These are phyloP conservation scores for Clavariopsis aquatica DNA, from an alignment of 495 filamentous ascomycete species.

Conservation along the genomic window DNA sequence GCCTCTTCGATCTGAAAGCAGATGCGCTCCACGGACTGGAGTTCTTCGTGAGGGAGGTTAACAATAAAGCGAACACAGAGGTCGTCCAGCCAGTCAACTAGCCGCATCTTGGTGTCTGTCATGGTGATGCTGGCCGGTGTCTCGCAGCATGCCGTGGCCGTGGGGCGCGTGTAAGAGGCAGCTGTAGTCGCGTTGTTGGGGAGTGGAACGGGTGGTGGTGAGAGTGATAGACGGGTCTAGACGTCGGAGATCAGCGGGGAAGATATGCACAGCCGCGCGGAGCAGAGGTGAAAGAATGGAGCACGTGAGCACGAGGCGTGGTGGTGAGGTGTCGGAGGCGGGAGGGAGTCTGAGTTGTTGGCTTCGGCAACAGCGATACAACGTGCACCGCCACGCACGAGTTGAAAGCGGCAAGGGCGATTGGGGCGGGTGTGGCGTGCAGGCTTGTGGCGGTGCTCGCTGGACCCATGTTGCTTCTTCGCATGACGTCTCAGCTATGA, in stretches of 20 bases:
- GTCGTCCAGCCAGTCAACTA: conserved; percentile 96
- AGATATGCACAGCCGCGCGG: background rate
- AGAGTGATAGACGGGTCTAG: conserved; percentile 1
- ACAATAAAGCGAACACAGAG: conserved; percentile 94
- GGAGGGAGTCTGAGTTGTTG: background rate
- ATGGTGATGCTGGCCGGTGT: conserved; percentile 55
- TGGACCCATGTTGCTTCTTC: background rate
- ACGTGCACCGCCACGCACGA: background rate
- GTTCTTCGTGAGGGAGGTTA: conserved; percentile 87
- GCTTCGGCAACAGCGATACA: background rate
- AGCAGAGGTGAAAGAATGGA: conserved; percentile 1
- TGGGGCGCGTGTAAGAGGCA: background rate
- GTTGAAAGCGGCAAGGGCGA: background rate
- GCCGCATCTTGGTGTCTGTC: conserved; percentile 76
- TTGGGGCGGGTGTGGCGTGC: background rate
- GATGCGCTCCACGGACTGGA: conserved; percentile 84
- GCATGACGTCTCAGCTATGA: background rate
- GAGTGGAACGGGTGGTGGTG: background rate
- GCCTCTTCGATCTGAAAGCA: conserved; percentile 99
- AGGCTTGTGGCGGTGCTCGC: background rate
- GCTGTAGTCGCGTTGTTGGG: conserved; percentile 11
- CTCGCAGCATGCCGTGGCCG: conserved; percentile 33
- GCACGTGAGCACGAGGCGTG: conserved; percentile 2
- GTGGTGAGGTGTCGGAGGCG: background rate
- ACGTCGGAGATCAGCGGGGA: background rate